phyloP scores from a whole-genome alignment of 768 basidiomycete genomes.

The Calocybe cyanea region DNA sequence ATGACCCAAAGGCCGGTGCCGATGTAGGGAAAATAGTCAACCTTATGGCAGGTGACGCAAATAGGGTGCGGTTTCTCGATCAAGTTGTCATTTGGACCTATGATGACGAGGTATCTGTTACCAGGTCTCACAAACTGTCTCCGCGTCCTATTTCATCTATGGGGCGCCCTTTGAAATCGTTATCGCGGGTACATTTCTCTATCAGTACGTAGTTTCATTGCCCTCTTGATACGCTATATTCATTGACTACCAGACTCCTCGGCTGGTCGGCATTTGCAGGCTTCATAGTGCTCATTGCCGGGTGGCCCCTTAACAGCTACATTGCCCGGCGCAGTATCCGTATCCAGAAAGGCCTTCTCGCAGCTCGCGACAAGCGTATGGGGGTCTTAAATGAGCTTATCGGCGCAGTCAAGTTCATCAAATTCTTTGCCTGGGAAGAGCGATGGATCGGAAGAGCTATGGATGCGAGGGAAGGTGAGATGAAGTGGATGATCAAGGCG shows the following conservation, averaged over 20 bases:
- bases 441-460: conserved; percentile 67
- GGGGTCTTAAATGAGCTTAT: conserved; percentile 76
- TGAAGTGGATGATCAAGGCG: conserved; percentile 76
- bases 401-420: conserved; percentile 72
- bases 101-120: not conserved
- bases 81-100: not conserved
- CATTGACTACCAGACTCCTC: conserved; percentile 41
- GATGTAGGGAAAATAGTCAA: conserved; percentile 90
- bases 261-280: conserved; percentile 74
- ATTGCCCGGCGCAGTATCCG: conserved; percentile 56
- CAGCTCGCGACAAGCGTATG: conserved; percentile 74
- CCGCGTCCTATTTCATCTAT: conserved; percentile 63
- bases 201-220: conserved; percentile 48
- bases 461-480: conserved; percentile 64
- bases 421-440: conserved; percentile 82
- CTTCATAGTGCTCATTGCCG: conserved; percentile 59
- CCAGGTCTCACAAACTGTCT: conserved; percentile 47
- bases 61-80: conserved; percentile 32
- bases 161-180: conserved; percentile 77
- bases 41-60: conserved; percentile 80
- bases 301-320: conserved; percentile 70
- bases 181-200: conserved; percentile 71
- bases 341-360: conserved; percentile 55
- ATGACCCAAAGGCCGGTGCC: conserved; percentile 70
- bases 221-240: not conserved